phyloP scores from a whole-genome alignment of 2,329 filamentous ascomycete species.

The Capronia epimyces region DNA sequence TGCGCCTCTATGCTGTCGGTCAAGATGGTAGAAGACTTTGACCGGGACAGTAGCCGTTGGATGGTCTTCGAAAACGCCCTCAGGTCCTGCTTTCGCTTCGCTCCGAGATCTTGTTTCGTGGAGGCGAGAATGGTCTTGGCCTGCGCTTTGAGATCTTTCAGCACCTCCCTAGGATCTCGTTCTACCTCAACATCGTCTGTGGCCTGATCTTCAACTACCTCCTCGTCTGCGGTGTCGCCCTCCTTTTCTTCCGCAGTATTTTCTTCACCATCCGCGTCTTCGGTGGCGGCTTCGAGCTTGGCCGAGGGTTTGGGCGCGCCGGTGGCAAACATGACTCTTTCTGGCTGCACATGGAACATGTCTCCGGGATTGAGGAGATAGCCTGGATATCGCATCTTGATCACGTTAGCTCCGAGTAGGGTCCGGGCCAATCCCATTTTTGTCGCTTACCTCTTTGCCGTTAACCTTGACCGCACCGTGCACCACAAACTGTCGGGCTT shows the following conservation, averaged over 20 bases:
- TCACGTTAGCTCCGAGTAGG: constrained; percentile 8
- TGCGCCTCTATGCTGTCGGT: constrained; percentile 50
- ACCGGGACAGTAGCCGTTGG: constrained; percentile 57
- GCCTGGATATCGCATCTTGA: constrained; percentile 83
- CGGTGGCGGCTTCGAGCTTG: constrained; percentile 28
- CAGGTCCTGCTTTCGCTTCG: constrained; percentile 68
- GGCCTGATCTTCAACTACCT: constrained; percentile 19
- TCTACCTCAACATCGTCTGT: constrained; percentile 40
- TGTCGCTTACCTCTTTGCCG: constrained; percentile 72
- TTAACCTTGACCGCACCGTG: constrained; percentile 95
- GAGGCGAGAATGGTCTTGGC: constrained; percentile 57
- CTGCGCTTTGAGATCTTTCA: constrained; percentile 52
- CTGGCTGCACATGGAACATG: constrained; percentile 92
- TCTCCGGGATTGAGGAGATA: constrained; percentile 96
- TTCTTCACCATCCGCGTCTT: constrained; percentile 22
- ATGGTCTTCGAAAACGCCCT: constrained; percentile 65
- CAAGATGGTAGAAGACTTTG: constrained; percentile 40
- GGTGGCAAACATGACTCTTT: constrained; percentile 82
- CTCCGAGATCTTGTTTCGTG: constrained; percentile 52
- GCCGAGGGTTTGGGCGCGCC: constrained; percentile 59
- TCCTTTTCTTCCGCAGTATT: constrained; percentile 22
- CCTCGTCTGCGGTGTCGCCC: constrained; percentile 12
- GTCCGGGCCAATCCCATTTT: neutral
- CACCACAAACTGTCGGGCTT: constrained; percentile 89
- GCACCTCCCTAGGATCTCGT: constrained; percentile 42